Evolutionary conservation across 2,329 filamentous ascomycete genomes (phyloP), one percentile per base, ranked within the genome.

Genomic region (Nakataea oryzae): DNA sequence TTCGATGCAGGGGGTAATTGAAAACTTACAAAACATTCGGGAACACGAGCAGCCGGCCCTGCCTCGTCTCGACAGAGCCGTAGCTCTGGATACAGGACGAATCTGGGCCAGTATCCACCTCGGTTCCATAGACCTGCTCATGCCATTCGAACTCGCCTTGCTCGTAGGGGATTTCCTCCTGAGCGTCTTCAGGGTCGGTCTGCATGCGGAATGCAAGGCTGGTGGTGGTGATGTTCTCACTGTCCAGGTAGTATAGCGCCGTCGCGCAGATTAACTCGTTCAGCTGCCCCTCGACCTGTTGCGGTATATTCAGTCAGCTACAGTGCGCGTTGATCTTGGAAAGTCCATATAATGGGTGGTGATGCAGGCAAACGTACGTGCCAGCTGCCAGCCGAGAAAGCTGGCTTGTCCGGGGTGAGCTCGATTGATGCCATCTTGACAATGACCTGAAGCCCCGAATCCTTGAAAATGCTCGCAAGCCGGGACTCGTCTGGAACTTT

Each of bases 341-440:
- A 50, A 21, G 21, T 29, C 17, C 11, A 76, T 61, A 55, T 13
- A 4, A 28, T 17, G 8, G 21, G 24, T 5, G 55, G 7, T 13
- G 14, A 27, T 60, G 3, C 8, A 4, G 54, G 11, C 21, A 50
- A 34, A 65, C 69, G 64, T 57, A 79, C 72, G 64, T 82, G 81
- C 79, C 80, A 84, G 1, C 79, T 78, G 3, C 58, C 58, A 30
- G 73, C 75, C 0, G 73, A 67, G 64, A 81, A 86, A 0, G 68
- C 68, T 0, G 82, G 80, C 34, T 82, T 79, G 12, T 82, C 79
- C 0, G 84, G 83, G 0, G 78, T 83, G 2, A 88, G 74, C 55
- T 86, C 76, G 60, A 87, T 81, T 47, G 78, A 81, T 1, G 83
- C 78, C 65, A 89, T 74, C 67, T 88, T 87, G 34, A 87, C 79